phyloP scores from a whole-genome alignment of 2,329 filamentous ascomycete species.

The Nemania bipapillata region DNA sequence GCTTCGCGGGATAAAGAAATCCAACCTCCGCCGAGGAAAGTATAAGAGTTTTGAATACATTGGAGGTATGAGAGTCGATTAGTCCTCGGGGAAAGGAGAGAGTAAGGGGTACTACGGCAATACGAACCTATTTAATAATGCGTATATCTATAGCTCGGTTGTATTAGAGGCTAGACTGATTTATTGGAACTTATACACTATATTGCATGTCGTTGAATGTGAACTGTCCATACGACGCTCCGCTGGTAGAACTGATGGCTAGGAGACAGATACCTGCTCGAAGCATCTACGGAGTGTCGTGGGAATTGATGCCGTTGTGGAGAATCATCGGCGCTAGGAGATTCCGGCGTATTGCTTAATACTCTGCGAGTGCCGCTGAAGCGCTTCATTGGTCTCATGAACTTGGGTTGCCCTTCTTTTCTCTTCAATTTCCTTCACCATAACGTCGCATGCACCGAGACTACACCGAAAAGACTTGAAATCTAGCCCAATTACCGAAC shows the following conservation, averaged over 20 bases:
- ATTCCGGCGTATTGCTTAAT: neutral
- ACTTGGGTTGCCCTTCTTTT: neutral
- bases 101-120: neutral
- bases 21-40: conserved; percentile 6
- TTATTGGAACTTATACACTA: too few species aligned
- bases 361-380: neutral
- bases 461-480: neutral
- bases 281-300: too few species aligned
- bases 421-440: neutral
- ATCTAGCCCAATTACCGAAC: too few species aligned
- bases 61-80: neutral
- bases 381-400: neutral
- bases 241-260: too few species aligned
- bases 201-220: too few species aligned
- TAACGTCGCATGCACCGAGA: neutral
- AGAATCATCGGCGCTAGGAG: neutral
- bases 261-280: too few species aligned
- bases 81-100: neutral
- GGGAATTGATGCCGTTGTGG: neutral
- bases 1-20: conserved; percentile 6
- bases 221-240: too few species aligned
- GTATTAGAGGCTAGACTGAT: too few species aligned
- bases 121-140: too few species aligned
- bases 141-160: too few species aligned
- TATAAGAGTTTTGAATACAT: neutral